Evolutionary conservation across 2,329 filamentous ascomycete species (phyloP).

Genomic region (Colletotrichum musicola): DNA sequence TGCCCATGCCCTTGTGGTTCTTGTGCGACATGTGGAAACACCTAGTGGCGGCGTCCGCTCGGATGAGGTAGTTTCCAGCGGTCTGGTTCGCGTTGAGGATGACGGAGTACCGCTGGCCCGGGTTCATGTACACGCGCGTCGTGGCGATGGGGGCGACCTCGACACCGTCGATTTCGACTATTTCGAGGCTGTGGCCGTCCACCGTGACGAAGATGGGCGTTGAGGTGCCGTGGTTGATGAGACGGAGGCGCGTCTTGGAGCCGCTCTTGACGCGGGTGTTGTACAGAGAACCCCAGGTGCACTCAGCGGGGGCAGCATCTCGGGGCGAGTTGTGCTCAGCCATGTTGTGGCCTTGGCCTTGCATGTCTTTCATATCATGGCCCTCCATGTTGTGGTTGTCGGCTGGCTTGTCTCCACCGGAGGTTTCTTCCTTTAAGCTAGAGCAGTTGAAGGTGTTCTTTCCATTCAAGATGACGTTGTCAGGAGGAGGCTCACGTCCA

Average conservation of each 20-base stretch:
- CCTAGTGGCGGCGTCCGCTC: constrained; percentile 43
- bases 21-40: constrained; percentile 39
- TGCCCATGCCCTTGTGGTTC: constrained; percentile 22
- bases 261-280: constrained; percentile 46
- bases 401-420: constrained; percentile 39
- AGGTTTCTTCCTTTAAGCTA: constrained; percentile 4
- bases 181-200: constrained; percentile 52
- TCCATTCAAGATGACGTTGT: constrained; percentile 57
- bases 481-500: constrained; percentile 55
- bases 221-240: constrained; percentile 56
- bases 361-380: constrained; percentile 22
- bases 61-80: constrained; percentile 50
- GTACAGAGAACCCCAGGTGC: constrained; percentile 49
- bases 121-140: constrained; percentile 53
- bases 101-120: constrained; percentile 55
- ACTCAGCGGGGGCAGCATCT: constrained; percentile 34
- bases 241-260: constrained; percentile 48
- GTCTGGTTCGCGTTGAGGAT: constrained; percentile 50
- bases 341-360: constrained; percentile 21
- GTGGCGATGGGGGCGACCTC: constrained; percentile 51
- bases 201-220: constrained; percentile 54
- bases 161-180: constrained; percentile 56
- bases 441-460: constrained; percentile 52
- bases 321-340: constrained; percentile 7
- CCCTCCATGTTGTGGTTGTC: constrained; percentile 23